These are phyloP conservation scores for Kodamaea jinghongensis DNA, from an alignment of 805 yeast genomes.

Conservation along the genomic window DNA sequence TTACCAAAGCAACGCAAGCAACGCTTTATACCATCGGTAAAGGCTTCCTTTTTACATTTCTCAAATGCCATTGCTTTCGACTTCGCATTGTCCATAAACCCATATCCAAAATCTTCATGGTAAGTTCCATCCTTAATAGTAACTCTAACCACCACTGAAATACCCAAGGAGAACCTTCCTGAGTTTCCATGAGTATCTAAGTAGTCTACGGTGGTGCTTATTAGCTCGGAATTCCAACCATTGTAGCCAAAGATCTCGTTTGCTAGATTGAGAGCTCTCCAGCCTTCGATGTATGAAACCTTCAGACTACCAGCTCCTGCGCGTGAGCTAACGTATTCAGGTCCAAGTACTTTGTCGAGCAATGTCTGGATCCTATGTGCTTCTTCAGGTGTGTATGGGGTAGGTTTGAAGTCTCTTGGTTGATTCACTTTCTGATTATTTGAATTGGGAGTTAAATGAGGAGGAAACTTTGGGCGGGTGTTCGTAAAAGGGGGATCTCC, in stretches of 20 bases:
- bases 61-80: slow-evolving; percentile 71
- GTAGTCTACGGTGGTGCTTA: slow-evolving; percentile 63
- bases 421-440: slow-evolving; percentile 1
- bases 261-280: slow-evolving; percentile 78
- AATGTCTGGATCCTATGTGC: slow-evolving; percentile 31
- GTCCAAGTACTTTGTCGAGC: slow-evolving; percentile 53
- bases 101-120: slow-evolving; percentile 77
- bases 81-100: slow-evolving; percentile 67
- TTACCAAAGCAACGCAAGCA: slow-evolving; percentile 79
- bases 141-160: slow-evolving; percentile 69
- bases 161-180: slow-evolving; percentile 57
- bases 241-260: slow-evolving; percentile 80
- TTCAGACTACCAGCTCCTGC: slow-evolving; percentile 71
- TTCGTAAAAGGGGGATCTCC: too few species aligned
- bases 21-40: slow-evolving; percentile 79
- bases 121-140: slow-evolving; percentile 78
- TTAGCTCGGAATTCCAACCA: slow-evolving; percentile 78
- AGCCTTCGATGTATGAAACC: slow-evolving; percentile 77
- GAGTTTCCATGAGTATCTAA: slow-evolving; percentile 59
- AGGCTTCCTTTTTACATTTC: slow-evolving; percentile 80
- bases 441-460: slow-evolving; percentile 2
- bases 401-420: slow-evolving; percentile 17
- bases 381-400: slow-evolving; percentile 33
- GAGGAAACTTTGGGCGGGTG: too few species aligned
- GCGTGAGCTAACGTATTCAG: slow-evolving; percentile 72